phyloP scores from a whole-genome alignment of 352 stramenopile genomes.

The Phytophthora rubi region DNA sequence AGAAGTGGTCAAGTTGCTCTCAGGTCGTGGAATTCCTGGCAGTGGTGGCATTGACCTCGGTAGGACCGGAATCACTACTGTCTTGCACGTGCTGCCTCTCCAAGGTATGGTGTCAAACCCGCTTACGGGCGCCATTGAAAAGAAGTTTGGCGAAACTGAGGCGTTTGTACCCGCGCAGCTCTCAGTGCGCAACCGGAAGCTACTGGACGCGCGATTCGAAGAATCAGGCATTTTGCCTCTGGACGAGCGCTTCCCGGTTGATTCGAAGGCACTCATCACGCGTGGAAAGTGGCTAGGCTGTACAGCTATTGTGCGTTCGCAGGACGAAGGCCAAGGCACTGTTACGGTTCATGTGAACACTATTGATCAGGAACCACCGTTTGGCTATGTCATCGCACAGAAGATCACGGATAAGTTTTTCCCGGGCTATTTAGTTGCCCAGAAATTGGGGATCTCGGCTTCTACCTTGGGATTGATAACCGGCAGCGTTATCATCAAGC shows the following conservation, averaged over 20 bases:
- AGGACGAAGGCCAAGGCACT: constrained; percentile 66
- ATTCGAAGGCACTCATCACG: constrained; percentile 89
- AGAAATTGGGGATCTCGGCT: constrained; percentile 93
- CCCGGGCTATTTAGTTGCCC: constrained; percentile 75
- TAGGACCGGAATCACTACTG: constrained; percentile 64
- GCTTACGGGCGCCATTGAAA: constrained; percentile 92
- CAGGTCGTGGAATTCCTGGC: constrained; percentile 77
- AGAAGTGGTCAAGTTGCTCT: constrained; percentile 76
- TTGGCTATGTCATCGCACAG: constrained; percentile 94
- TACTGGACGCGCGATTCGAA: constrained; percentile 95
- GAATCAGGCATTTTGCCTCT: constrained; percentile 86
- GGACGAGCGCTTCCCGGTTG: constrained; percentile 90
- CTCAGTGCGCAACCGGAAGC: constrained; percentile 88
- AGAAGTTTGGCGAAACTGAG: constrained; percentile 96
- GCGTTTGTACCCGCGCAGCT: constrained; percentile 97
- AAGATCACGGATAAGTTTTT: constrained; percentile 92
- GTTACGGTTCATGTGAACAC: constrained; percentile 93
- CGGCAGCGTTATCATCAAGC: constrained; percentile 94
- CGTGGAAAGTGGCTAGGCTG: constrained; percentile 92
- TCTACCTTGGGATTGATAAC: constrained; percentile 94
- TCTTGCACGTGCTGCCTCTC: constrained; percentile 88
- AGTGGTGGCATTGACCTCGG: constrained; percentile 95
- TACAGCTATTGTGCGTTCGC: constrained; percentile 76
- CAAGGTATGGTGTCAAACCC: constrained; percentile 95
- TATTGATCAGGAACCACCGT: constrained; percentile 95